Base-by-base conservation (phyloP, 192 early-diverging fungal genomes). In the Linnemannia hyalina region DNA sequence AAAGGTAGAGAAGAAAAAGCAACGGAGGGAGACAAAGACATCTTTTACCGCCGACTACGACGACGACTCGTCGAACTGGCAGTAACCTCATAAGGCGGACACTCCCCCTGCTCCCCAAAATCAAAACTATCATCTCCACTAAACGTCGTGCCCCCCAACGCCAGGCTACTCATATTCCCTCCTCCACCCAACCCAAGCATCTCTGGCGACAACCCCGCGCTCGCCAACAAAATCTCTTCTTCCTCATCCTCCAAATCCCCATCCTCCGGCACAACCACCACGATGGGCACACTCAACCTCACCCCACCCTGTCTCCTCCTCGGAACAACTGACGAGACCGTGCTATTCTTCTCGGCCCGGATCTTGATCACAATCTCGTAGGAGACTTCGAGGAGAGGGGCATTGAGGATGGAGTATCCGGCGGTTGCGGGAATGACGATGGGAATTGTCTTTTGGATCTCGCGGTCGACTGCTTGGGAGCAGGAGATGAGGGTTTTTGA, bases 331-430 rank as follows among this genome's bases (percentile, higher is more conserved):
- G 60, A 65, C 29, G 11, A 52, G 4, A 65, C 60, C 3, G 84
- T 78, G 52, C 75, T 74, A 5, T 69, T 72, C 68, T 86, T 86
- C 13, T 86, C 84, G 4, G 78, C 84, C 22, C 80, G 57, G 80
- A 86, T 86, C 74, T 86, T 86, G 78, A 86, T 60, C 75, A 86
- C 84, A 69, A 86, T 74, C 70, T 81, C 84, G 44, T 81, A 86
- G 41, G 84, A 86, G 40, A 86, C 84, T 35, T 86, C 84, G 0
- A 86, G 42, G 20, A 86, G 55, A 0, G 84, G 84, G 0, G 84
- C 84, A 35, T 86, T 86, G 49, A 86, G 72, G 41, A 86, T 86
- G 13, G 84, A 86, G 42, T 86, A 86, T 1, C 79, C 79, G 0
- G 79, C 76, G 0, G 75, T 74, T 18, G 68, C 75, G 22, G 84